Evolutionary conservation across 2,329 filamentous ascomycete genomes (phyloP).

Genomic region (Calonectria crousiana): DNA sequence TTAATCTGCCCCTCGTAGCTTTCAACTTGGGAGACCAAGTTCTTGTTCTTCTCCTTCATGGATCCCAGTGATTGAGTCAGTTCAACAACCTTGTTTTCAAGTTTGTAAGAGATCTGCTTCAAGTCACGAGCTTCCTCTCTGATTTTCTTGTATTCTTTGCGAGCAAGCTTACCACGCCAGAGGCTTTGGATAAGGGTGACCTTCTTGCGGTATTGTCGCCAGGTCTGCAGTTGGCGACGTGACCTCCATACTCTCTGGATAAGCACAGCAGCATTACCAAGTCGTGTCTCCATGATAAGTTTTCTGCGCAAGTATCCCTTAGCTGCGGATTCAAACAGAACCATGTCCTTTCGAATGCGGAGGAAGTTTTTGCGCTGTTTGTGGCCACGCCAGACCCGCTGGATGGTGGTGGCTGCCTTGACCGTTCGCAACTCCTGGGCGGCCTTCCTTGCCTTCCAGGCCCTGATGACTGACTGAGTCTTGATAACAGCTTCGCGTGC

Average conservation of each 20-base stretch:
- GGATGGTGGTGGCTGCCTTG: conserved; percentile 93
- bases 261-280: conserved; percentile 89
- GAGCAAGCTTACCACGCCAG: conserved; percentile 87
- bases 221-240: conserved; percentile 80
- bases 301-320: conserved; percentile 94
- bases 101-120: conserved; percentile 99
- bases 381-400: conserved; percentile 93
- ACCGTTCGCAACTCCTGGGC: conserved; percentile 85
- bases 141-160: conserved; percentile 87
- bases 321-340: conserved; percentile 88
- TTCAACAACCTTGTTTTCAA: conserved; percentile 99
- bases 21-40: conserved; percentile 86
- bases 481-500: conserved; percentile 84
- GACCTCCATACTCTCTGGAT: conserved; percentile 94
- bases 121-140: conserved; percentile 97
- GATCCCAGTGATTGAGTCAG: conserved; percentile 93
- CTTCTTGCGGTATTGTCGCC: conserved; percentile 91
- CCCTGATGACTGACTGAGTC: conserved; percentile 83
- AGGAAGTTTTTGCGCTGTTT: conserved; percentile 88
- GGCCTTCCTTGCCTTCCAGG: conserved; percentile 80
- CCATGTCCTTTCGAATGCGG: conserved; percentile 83
- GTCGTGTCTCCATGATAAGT: conserved; percentile 92
- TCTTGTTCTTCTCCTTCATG: conserved; percentile 95
- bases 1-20: conserved; percentile 97
- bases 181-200: conserved; percentile 90